Percentiles rank a stretch among this genome's conserved stretches.
Conservation (phyloP, 2,329 filamentous ascomycete genomes). For the Penicillium hordei region DNA sequence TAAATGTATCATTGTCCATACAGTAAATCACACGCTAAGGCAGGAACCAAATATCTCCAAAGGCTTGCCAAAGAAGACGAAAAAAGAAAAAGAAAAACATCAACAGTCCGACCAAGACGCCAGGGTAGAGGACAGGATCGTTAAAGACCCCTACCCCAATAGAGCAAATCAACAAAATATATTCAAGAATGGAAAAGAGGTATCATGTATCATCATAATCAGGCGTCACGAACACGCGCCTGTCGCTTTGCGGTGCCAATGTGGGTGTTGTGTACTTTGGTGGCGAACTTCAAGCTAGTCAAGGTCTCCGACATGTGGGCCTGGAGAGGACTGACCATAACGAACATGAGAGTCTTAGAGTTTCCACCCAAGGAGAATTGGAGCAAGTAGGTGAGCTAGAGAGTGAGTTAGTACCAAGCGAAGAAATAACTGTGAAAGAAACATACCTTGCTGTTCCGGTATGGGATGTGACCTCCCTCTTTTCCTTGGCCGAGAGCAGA, state of each 20-base stretch:
- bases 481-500: constrained; percentile 83
- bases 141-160: constrained; percentile 26
- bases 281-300: constrained; percentile 93
- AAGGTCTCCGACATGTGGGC: constrained; percentile 88
- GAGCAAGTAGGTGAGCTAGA: constrained; percentile 80
- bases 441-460: constrained; percentile 85
- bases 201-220: constrained; percentile 29
- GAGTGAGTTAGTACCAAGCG: constrained; percentile 18
- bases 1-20: constrained; percentile 16
- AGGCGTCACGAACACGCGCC: constrained; percentile 38
- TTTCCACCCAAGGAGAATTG: constrained; percentile 95
- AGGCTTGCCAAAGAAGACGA: constrained; percentile 2
- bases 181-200: constrained; percentile 23
- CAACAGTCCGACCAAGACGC: constrained; percentile 24
- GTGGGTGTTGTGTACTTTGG: constrained; percentile 85
- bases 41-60: constrained; percentile 8
- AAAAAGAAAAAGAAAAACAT: constrained; percentile 2
- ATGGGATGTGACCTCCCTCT: constrained; percentile 77
- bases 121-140: constrained; percentile 33
- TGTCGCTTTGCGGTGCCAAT: constrained; percentile 74
- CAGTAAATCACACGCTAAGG: constrained; percentile 22
- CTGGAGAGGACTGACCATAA: constrained; percentile 93
- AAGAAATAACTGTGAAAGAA: neutral
- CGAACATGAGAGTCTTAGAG: constrained; percentile 98
- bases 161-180: constrained; percentile 18